Conservation (phyloP, 23 red algal species). For the Gracilariopsis chorda region DNA sequence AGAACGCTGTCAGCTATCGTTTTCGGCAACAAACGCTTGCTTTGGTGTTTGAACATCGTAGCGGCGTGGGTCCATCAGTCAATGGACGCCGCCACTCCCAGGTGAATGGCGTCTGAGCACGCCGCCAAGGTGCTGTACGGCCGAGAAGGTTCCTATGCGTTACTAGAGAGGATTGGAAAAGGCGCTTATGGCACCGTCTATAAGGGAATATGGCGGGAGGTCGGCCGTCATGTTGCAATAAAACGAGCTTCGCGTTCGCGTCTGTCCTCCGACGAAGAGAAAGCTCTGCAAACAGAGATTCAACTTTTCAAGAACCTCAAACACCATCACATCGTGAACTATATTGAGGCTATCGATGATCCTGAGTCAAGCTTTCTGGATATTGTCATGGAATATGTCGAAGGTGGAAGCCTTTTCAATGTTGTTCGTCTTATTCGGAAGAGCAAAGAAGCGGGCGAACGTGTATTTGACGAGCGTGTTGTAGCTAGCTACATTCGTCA, state of each 20-base stretch:
- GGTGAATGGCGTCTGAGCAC: conserved; percentile 21
- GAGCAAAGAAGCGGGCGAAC: conserved; percentile 21
- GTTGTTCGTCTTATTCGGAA: conserved; percentile 59
- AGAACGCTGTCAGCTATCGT: too few species aligned
- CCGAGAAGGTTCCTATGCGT: conserved; percentile 56
- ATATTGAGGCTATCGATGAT: conserved; percentile 78
- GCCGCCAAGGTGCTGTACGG: conserved; percentile 34
- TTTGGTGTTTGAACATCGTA: too few species aligned
- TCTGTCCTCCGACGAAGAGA: conserved; percentile 78
- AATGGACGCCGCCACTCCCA: conserved; percentile 5
- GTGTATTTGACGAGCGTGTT: conserved; percentile 71
- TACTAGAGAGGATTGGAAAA: conserved; percentile 84
- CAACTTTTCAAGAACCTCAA: conserved; percentile 88
- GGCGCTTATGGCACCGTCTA: conserved; percentile 88
- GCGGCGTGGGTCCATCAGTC: conserved; percentile 21
- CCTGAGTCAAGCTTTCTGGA: conserved; percentile 50
- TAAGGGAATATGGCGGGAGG: conserved; percentile 88
- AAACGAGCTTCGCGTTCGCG: conserved; percentile 71
- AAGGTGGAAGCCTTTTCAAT: conserved; percentile 76
- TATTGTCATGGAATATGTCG: conserved; percentile 97
- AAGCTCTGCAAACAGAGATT: conserved; percentile 80
- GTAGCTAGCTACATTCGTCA: conserved; percentile 85
- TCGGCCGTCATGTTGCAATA: conserved; percentile 82
- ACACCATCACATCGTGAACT: conserved; percentile 87
- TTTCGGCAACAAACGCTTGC: too few species aligned